A percentile compares a stretch with the other conserved stretches of the same genome.
phyloP scores from a whole-genome alignment of 2,329 filamentous ascomycete genomes.

The Blastomyces parvus region DNA sequence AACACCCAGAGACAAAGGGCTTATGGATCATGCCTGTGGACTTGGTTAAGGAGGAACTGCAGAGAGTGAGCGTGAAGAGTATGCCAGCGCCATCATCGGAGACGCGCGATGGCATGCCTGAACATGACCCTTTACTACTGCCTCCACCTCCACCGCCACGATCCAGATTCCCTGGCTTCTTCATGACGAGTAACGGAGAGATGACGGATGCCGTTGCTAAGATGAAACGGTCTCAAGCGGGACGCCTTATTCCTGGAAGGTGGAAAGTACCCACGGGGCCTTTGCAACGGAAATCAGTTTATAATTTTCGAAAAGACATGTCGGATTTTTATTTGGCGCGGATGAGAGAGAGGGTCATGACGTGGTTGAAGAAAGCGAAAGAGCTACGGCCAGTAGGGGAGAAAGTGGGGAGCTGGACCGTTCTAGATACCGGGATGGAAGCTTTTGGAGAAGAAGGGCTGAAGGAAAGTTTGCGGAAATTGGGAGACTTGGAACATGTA shows the following conservation, averaged over 20 bases:
- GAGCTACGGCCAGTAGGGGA: constrained; percentile 14
- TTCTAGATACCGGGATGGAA: constrained; percentile 14
- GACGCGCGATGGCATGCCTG: background rate
- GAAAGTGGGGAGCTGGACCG: constrained; percentile 22
- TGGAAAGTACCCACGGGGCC: constrained; percentile 29
- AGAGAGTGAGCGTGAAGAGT: background rate
- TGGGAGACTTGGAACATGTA: constrained; percentile 22
- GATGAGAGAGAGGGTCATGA: constrained; percentile 29
- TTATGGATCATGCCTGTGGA: constrained; percentile 29
- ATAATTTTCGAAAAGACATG: constrained; percentile 43
- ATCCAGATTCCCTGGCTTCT: constrained; percentile 3
- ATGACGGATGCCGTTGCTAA: constrained; percentile 6
- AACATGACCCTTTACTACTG: background rate
- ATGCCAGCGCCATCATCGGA: background rate
- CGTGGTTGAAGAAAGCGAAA: constrained; percentile 29
- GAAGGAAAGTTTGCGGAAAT: constrained; percentile 6
- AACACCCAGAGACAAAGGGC: constrained; percentile 20
- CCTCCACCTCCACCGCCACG: background rate
- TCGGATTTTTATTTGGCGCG: constrained; percentile 31
- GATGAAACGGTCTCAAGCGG: constrained; percentile 11
- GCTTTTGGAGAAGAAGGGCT: constrained; percentile 17
- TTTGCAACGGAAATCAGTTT: constrained; percentile 20
- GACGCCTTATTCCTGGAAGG: constrained; percentile 10
- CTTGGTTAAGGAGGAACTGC: constrained; percentile 25
- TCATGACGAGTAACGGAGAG: constrained; percentile 5